Evolutionary conservation across 441 rosid genomes (phyloP).

Genomic region (Croton laevigatus): DNA sequence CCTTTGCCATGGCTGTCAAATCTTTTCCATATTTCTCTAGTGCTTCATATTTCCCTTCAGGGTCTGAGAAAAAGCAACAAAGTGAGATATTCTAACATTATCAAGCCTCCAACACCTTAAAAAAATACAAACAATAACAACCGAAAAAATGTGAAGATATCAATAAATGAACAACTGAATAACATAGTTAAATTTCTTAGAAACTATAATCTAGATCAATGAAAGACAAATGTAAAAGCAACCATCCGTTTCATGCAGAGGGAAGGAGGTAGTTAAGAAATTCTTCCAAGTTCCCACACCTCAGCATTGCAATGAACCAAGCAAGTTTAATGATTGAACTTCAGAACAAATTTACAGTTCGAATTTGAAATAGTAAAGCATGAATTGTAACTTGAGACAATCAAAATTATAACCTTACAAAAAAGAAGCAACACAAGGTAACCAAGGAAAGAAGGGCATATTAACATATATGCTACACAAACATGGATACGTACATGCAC

Average conservation of each 20-base stretch:
- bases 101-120: neutral
- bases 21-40: slow-evolving; percentile 96
- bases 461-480: neutral
- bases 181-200: too few relatives aligned
- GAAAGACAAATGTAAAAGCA: neutral
- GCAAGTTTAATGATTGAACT: neutral
- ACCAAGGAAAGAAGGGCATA: neutral
- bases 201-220: neutral
- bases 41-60: slow-evolving; percentile 98
- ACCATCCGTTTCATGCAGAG: neutral
- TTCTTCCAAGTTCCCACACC: neutral
- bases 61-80: slow-evolving; percentile 52
- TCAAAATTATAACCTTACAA: too few relatives aligned
- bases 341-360: neutral
- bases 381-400: neutral
- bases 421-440: neutral
- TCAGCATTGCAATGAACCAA: neutral
- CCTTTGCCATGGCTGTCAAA: slow-evolving; percentile 92
- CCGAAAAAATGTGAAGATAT: neutral
- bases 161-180: slow-evolving; percentile 1
- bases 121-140: neutral
- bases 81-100: slow-evolving; percentile 12
- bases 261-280: neutral
- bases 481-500: neutral
- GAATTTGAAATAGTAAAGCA: neutral